Percentiles rank a stretch among this genome's conserved stretches.
Conservation (phyloP, 1,139 yeast genomes). For the Pichia sp. region DNA sequence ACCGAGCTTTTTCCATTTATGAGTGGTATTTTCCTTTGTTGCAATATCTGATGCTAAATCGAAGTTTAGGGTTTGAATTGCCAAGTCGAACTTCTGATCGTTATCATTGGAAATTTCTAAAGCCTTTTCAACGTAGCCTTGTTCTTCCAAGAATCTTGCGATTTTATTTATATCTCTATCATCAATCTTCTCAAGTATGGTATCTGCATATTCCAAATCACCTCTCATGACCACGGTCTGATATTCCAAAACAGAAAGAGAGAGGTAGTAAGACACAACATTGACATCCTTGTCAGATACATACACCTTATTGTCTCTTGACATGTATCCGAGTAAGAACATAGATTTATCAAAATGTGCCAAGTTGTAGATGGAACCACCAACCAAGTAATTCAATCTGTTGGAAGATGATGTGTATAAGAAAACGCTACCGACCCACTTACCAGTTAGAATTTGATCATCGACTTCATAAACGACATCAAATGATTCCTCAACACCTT, state of each 20-base stretch:
- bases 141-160: slow-evolving; percentile 89
- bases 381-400: slow-evolving; percentile 89
- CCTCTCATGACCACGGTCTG: slow-evolving; percentile 95
- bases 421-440: slow-evolving; percentile 96
- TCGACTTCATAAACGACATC: slow-evolving; percentile 78
- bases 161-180: slow-evolving; percentile 69
- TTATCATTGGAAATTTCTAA: slow-evolving; percentile 72
- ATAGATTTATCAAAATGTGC: slow-evolving; percentile 89
- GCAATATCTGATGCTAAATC: slow-evolving; percentile 71
- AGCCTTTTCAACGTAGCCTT: slow-evolving; percentile 81
- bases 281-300: slow-evolving; percentile 87
- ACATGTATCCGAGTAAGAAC: slow-evolving; percentile 82
- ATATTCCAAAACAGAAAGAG: slow-evolving; percentile 82
- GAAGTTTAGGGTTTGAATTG: slow-evolving; percentile 62
- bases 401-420: slow-evolving; percentile 81
- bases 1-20: slow-evolving; percentile 89
- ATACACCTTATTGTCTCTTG: slow-evolving; percentile 84
- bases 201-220: slow-evolving; percentile 69
- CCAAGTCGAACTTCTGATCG: slow-evolving; percentile 82
- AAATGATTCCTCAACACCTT: slow-evolving; percentile 82
- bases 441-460: slow-evolving; percentile 80
- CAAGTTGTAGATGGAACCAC: slow-evolving; percentile 86
- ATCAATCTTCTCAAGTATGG: slow-evolving; percentile 59
- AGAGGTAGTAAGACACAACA: slow-evolving; percentile 73
- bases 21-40: slow-evolving; percentile 43